phyloP scores from a whole-genome alignment of 176 grass and related monocot species.

The Saccharum officinarum region DNA sequence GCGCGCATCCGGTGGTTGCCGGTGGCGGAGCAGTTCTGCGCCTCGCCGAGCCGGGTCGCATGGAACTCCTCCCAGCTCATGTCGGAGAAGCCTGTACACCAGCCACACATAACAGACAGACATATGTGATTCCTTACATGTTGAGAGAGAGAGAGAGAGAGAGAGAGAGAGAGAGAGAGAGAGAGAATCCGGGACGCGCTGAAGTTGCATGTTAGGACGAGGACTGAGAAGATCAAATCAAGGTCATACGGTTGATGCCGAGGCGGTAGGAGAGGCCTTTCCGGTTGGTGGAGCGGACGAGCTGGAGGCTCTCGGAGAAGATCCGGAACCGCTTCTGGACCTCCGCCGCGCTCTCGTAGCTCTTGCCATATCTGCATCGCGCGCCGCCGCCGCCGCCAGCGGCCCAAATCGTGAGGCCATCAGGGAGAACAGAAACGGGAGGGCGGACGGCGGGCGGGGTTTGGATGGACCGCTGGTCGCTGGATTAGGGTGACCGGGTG shows the following conservation, averaged over 20 bases:
- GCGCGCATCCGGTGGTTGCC: constrained; percentile 80
- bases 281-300: constrained; percentile 75
- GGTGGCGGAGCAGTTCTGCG: constrained; percentile 94
- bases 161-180: no score
- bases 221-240: background rate
- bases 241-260: constrained; percentile 79
- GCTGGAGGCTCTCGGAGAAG: constrained; percentile 80
- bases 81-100: constrained; percentile 66
- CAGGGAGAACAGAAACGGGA: background rate
- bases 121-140: background rate
- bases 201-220: background rate
- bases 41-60: constrained; percentile 64
- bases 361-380: constrained; percentile 68
- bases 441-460: background rate
- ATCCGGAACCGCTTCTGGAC: constrained; percentile 67
- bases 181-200: background rate
- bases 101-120: background rate
- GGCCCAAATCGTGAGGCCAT: background rate
- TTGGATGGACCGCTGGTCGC: no score
- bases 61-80: constrained; percentile 98
- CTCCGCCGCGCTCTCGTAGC: constrained; percentile 70
- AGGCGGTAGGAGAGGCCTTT: constrained; percentile 77
- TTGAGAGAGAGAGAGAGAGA: no score
- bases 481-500: background rate
- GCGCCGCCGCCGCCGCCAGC: background rate